Base-by-base conservation (phyloP, 2,329 filamentous ascomycete species). In the Phyllosticta citrichinensis region DNA sequence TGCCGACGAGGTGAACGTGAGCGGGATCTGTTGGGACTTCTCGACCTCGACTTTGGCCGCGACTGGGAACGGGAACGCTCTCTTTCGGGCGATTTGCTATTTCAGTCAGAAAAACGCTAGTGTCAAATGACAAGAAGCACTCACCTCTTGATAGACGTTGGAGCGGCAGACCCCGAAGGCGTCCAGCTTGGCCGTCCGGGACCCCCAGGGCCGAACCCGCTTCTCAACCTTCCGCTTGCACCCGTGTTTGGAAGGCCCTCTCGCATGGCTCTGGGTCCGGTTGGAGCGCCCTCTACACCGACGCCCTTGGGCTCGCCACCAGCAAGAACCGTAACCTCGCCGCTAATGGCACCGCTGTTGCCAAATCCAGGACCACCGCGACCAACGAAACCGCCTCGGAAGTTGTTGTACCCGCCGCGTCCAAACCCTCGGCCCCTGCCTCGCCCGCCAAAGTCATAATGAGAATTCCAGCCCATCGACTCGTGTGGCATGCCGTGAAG, bases 201-300 rank as follows among this genome's bases (percentile, higher is more conserved):
- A 9, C 54, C 55, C 5, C 51, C 56, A 51, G 40, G 6, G 10
- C n/a, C 22, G 12, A 61, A 63, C 3, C 52, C 56, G 19, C 53
- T 33, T 50, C 61, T 61, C 53, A 71, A 86, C 71, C 80, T 74
- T 67, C 88, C 83, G 65, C 86, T 82, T 58, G 89, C 82, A 66
- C 88, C 89, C 62, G 87, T 92, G 73, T 95, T 95, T 57, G 89
- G 88, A 11, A 91, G 79, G 30, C 91, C 91, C 74, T 94, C 88
- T 64, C 93, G 84, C 90, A 97, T 96, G 19, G 94, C 94, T 75
- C 94, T 92, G 55, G 94, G 94, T 10, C 92, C 94, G 60, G 88
- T 96, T 27, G 94, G 94, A 27, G 94, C 94, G 76, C 83, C 83
- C 69, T 78, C 78, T 58, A 85, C 82, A 47, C 82, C 82, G 81